A percentile compares a stretch with the other conserved stretches of the same genome.
Evolutionary conservation across 768 basidiomycete species (phyloP).

Genomic region (Phanerochaete sordida): DNA sequence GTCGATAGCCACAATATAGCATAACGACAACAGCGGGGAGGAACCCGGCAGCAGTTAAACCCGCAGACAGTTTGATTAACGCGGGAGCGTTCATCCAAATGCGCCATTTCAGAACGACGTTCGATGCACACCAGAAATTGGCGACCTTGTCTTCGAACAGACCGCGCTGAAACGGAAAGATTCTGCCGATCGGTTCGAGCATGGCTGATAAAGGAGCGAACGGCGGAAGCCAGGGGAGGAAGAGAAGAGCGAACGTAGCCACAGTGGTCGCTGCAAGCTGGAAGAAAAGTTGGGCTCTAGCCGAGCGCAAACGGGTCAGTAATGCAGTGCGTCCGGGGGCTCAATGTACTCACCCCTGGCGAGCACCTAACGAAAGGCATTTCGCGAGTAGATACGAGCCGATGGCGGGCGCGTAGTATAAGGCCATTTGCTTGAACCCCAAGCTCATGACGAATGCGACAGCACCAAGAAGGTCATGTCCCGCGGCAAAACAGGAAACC

Average conservation of each 20-base stretch:
- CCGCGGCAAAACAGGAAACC: slow-evolving; percentile 64
- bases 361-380: slow-evolving; percentile 76
- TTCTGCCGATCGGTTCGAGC: slow-evolving; percentile 67
- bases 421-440: slow-evolving; percentile 93
- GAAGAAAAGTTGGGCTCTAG: slow-evolving; percentile 49
- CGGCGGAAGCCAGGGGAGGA: slow-evolving; percentile 77
- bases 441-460: slow-evolving; percentile 81
- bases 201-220: slow-evolving; percentile 46
- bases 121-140: slow-evolving; percentile 95
- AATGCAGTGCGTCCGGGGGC: background rate
- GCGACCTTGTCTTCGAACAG: slow-evolving; percentile 96
- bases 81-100: slow-evolving; percentile 40
- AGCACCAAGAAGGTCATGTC: slow-evolving; percentile 72
- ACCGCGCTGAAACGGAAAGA: slow-evolving; percentile 90
- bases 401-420: slow-evolving; percentile 93
- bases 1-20: slow-evolving; percentile 34
- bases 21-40: slow-evolving; percentile 53
- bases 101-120: slow-evolving; percentile 87
- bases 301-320: background rate
- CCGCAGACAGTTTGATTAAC: slow-evolving; percentile 64
- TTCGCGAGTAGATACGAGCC: slow-evolving; percentile 88
- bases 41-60: slow-evolving; percentile 69
- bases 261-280: slow-evolving; percentile 62
- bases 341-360: slow-evolving; percentile 56
- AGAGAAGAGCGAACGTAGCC: slow-evolving; percentile 63